Percentiles rank a stretch among this genome's conserved stretches.
Conservation (phyloP, 1,284 basidiomycete genomes). For the Tylopilus orsonianus region DNA sequence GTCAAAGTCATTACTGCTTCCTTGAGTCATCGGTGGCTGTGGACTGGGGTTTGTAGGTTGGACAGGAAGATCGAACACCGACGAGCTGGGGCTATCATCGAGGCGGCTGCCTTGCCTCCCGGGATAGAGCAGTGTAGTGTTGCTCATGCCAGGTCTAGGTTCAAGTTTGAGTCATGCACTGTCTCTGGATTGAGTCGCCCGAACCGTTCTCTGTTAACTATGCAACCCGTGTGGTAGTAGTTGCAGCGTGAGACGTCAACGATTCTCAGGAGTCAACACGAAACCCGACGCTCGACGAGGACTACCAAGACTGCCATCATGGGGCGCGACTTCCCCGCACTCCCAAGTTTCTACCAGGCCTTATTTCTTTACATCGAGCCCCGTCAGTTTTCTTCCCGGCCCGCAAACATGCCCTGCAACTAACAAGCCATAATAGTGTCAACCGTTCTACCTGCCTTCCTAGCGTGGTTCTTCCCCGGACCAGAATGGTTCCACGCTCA, state of each 20-base stretch:
- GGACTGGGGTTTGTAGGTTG: constrained; percentile 33
- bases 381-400: constrained; percentile 38
- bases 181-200: too few species aligned
- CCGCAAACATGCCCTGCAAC: neutral
- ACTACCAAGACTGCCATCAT: constrained; percentile 13
- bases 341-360: constrained; percentile 65
- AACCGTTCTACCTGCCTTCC: constrained; percentile 56
- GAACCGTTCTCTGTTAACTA: too few species aligned
- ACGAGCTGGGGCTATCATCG: constrained; percentile 60
- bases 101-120: constrained; percentile 7
- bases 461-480: constrained; percentile 63
- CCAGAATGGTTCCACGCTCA: constrained; percentile 71
- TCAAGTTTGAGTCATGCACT: neutral
- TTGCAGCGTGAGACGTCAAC: neutral
- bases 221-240: neutral
- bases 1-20: constrained; percentile 5
- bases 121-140: constrained; percentile 10
- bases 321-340: constrained; percentile 49
- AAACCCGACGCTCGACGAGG: constrained; percentile 1
- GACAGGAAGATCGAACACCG: constrained; percentile 68
- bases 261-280: neutral
- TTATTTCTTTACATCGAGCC: constrained; percentile 74
- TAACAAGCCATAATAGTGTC: constrained; percentile 42
- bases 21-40: constrained; percentile 18
- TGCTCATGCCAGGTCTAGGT: constrained; percentile 19